Conservation (phyloP, 345 rosid species). For the Diplotaxis tenuifolia region DNA sequence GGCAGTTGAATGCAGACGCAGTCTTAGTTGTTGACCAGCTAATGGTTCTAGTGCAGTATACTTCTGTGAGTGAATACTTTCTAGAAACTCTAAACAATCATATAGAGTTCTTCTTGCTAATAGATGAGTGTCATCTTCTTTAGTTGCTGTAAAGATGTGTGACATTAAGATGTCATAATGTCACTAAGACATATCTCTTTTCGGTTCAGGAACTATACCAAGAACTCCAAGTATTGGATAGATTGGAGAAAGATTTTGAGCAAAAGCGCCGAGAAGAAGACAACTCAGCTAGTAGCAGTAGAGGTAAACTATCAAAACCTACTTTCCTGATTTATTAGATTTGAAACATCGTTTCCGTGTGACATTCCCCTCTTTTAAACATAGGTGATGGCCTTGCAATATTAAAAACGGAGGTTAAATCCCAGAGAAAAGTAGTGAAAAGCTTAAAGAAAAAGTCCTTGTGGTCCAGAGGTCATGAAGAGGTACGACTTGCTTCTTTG, state of each 20-base stretch:
- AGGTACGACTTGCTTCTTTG: slow-evolving; percentile 46
- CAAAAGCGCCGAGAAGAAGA: slow-evolving; percentile 76
- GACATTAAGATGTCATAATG: slow-evolving; percentile 7
- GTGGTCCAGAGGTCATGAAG: slow-evolving; percentile 87
- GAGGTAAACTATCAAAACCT: slow-evolving; percentile 39
- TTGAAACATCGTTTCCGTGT: slow-evolving; percentile 11
- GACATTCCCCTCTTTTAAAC: background rate
- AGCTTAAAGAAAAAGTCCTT: slow-evolving; percentile 78
- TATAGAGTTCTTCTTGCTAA: background rate
- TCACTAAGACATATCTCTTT: slow-evolving; percentile 4
- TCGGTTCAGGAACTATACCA: slow-evolving; percentile 66
- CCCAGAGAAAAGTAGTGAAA: slow-evolving; percentile 75
- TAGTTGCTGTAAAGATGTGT: slow-evolving; percentile 14
- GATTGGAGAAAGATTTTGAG: slow-evolving; percentile 72
- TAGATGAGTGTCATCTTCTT: slow-evolving; percentile 1
- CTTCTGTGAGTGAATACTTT: slow-evolving; percentile 60
- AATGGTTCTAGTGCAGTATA: slow-evolving; percentile 69
- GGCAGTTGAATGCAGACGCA: slow-evolving; percentile 68
- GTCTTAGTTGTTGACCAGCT: slow-evolving; percentile 55
- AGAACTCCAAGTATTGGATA: slow-evolving; percentile 75
- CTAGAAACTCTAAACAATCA: slow-evolving; percentile 1
- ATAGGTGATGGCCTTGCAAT: slow-evolving; percentile 58
- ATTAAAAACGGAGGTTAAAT: slow-evolving; percentile 68
- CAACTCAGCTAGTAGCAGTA: slow-evolving; percentile 46
- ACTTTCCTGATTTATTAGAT: slow-evolving; percentile 1